Percentiles rank a stretch among this genome's conserved stretches.
These are phyloP conservation scores for Trametes meyenii DNA, from an alignment of 768 basidiomycete genomes.

Conservation along the genomic window DNA sequence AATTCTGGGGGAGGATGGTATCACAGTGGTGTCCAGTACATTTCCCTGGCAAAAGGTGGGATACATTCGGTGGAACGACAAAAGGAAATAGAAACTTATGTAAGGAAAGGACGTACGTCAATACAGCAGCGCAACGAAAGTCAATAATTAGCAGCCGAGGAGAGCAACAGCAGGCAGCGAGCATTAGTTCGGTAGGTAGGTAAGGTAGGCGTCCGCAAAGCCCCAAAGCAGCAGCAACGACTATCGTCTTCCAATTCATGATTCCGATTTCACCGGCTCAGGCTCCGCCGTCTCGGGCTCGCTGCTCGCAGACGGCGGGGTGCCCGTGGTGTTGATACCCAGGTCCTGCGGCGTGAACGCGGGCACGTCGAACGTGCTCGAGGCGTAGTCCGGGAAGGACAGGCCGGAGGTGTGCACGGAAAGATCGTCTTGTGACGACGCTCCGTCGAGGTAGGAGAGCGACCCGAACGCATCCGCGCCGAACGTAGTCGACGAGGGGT, in stretches of 20 bases:
- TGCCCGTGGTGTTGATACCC: slow-evolving; percentile 51
- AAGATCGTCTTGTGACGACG: slow-evolving; percentile 66
- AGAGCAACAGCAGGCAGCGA: slow-evolving; percentile 24
- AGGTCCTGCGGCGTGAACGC: slow-evolving; percentile 71
- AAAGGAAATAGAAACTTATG: slow-evolving; percentile 15
- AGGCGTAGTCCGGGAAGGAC: slow-evolving; percentile 72
- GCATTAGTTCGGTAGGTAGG: slow-evolving; percentile 22
- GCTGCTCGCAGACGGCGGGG: slow-evolving; percentile 42
- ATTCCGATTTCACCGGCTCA: slow-evolving; percentile 72
- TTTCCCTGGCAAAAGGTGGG: slow-evolving; percentile 18
- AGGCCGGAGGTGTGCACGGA: slow-evolving; percentile 64
- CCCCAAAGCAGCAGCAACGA: slow-evolving; percentile 6
- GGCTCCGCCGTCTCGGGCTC: slow-evolving; percentile 66
- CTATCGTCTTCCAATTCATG: slow-evolving; percentile 28
- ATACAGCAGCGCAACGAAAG: slow-evolving; percentile 30
- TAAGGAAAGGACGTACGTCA: slow-evolving; percentile 21
- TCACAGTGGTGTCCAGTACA: slow-evolving; percentile 19
- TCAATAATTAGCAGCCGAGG: slow-evolving; percentile 34
- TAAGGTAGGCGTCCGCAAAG: slow-evolving; percentile 22
- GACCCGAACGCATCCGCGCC: slow-evolving; percentile 69
- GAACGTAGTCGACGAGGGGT: slow-evolving; percentile 63
- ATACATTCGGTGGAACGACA: slow-evolving; percentile 28
- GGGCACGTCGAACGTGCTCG: slow-evolving; percentile 65
- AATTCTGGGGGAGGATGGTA: slow-evolving; percentile 2
- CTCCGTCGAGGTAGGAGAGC: slow-evolving; percentile 77